phyloP scores from a whole-genome alignment of 305 asterid species.

The Fraxinus velutina region DNA sequence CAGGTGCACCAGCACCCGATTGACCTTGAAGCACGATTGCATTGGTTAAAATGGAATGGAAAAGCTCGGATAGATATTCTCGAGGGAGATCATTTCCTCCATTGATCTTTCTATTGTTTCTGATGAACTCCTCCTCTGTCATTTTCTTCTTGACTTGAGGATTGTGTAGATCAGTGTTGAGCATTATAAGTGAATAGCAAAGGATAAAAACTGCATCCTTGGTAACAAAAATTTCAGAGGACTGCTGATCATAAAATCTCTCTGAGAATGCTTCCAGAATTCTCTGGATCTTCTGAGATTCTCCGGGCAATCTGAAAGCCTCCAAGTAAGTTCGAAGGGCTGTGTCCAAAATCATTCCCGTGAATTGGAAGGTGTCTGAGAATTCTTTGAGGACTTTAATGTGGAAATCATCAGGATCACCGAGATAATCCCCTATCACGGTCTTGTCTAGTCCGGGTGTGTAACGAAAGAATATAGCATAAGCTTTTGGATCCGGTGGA shows the following conservation, averaged over 20 bases:
- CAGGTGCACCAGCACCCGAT: constrained; percentile 25
- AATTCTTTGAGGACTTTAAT: constrained; percentile 74
- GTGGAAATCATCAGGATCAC: constrained; percentile 75
- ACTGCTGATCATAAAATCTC: constrained; percentile 77
- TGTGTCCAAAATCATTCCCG: constrained; percentile 57
- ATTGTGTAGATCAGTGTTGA: constrained; percentile 88
- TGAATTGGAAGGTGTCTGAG: constrained; percentile 63
- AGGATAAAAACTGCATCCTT: constrained; percentile 73
- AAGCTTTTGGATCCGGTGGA: constrained; percentile 73
- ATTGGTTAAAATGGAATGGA: constrained; percentile 60
- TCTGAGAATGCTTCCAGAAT: constrained; percentile 89
- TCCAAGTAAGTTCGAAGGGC: constrained; percentile 68
- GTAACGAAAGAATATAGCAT: constrained; percentile 67
- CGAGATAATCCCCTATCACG: constrained; percentile 71
- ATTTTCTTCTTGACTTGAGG: constrained; percentile 93
- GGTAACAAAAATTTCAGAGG: constrained; percentile 70
- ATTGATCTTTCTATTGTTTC: constrained; percentile 69
- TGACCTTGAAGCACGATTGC: constrained; percentile 46
- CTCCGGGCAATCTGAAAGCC: constrained; percentile 79
- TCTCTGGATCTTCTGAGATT: constrained; percentile 84
- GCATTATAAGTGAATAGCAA: constrained; percentile 86
- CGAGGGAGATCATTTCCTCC: constrained; percentile 87
- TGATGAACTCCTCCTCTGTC: constrained; percentile 90
- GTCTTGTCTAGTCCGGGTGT: constrained; percentile 68
- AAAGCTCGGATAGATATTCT: constrained; percentile 75